Evolutionary conservation across 371 early-diverging fungal genomes (phyloP).

Genomic region (Mortierella sp.): DNA sequence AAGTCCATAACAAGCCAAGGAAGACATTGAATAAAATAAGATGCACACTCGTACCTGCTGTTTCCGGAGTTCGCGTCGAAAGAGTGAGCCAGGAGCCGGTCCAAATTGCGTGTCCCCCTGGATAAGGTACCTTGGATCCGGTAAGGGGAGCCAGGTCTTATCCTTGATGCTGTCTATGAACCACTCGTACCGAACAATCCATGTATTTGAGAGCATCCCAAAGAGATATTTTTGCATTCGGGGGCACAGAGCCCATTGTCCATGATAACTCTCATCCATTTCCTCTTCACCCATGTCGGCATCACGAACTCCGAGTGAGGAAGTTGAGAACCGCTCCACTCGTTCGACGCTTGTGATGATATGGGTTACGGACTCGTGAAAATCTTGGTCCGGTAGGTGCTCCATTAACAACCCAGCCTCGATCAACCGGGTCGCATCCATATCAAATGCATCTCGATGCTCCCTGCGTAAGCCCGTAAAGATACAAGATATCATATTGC

Average conservation of each 20-base stretch:
- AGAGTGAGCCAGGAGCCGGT: slow-evolving; percentile 28
- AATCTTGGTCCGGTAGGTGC: slow-evolving; percentile 31
- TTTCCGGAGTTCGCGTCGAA: slow-evolving; percentile 17
- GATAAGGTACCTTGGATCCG: slow-evolving; percentile 19
- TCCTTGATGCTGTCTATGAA: slow-evolving; percentile 31
- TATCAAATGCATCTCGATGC: slow-evolving; percentile 18
- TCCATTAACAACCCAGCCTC: slow-evolving; percentile 40
- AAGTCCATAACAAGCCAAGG: too few relatives aligned
- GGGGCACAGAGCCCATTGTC: slow-evolving; percentile 16
- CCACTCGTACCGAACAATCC: slow-evolving; percentile 44
- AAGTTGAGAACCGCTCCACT: background rate
- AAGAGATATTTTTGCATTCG: slow-evolving; percentile 32
- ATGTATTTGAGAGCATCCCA: slow-evolving; percentile 25
- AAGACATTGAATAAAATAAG: background rate
- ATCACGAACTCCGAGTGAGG: background rate
- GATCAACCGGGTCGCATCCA: slow-evolving; percentile 20
- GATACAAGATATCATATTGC: slow-evolving; percentile 15
- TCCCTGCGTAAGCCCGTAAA: slow-evolving; percentile 32
- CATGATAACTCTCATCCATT: background rate
- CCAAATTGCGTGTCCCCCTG: slow-evolving; percentile 43
- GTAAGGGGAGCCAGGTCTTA: slow-evolving; percentile 21
- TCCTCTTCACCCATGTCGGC: background rate
- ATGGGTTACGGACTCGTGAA: slow-evolving; percentile 25
- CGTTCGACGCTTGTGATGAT: slow-evolving; percentile 28
- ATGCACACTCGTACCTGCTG: slow-evolving; percentile 10